Base-by-base conservation (phyloP, 495 filamentous ascomycete genomes). In the Xylaria palmicola region DNA sequence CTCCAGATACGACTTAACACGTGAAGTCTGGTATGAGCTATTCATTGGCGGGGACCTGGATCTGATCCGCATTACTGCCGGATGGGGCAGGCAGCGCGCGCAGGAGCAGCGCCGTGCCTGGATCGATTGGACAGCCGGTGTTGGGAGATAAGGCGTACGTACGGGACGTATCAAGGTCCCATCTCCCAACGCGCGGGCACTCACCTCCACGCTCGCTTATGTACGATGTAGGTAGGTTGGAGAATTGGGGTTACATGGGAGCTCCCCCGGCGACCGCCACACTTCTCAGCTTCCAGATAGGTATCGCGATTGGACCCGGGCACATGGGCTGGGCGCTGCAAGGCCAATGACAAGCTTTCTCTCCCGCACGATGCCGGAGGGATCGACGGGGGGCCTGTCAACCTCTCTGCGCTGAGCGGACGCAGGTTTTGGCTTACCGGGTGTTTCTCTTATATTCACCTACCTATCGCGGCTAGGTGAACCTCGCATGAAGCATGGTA, bases 201-300 rank as follows among this genome's bases (percentile, higher is more conserved):
- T 27, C 22, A 20, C 44, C 13, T 15, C 22, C 37, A 40, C 13
- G 37, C 34, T n/a, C n/a, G n/a, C n/a, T n/a, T n/a, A n/a, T n/a
- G n/a, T n/a, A n/a, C n/a, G n/a, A n/a, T n/a, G n/a, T n/a, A n/a
- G n/a, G n/a, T n/a, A n/a, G 15, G 3, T 3, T 24, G 9, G 20
- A 47, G 44, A 47, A 26, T 13, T 13, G 44, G 13, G 12, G 43
- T 12, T 47, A 13, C 40, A 43, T 43, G 40, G 9, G 20, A 13
- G 41, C 45, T 48, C 26, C 45, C 12, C 45, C 17, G n/a, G 43
- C 22, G 4, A 8, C 43, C 43, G n/a, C n/a, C n/a, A n/a, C n/a
- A n/a, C n/a, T n/a, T n/a, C n/a, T n/a, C 56, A 59, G 24, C 56
- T 59, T 59, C 56, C 56, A 32, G 5, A 59, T 59, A n/a, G n/a